Percentiles rank a stretch among this genome's conserved stretches.
These are phyloP conservation scores for Ophiostoma quercus DNA, from an alignment of 2,329 filamentous ascomycete species.

Conservation along the genomic window DNA sequence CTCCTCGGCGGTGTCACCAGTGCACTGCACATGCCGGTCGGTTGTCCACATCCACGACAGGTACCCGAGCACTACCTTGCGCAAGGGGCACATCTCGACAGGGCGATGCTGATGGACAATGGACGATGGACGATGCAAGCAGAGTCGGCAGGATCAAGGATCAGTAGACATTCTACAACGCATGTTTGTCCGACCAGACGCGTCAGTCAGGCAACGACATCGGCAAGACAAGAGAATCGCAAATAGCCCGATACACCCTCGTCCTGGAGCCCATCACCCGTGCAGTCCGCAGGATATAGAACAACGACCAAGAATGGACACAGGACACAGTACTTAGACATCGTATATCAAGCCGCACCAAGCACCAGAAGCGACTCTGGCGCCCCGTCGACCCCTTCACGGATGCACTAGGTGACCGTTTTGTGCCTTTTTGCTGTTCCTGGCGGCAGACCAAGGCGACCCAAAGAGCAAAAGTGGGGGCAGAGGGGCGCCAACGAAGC, in stretches of 20 bases:
- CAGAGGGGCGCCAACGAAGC: conserved; percentile 11
- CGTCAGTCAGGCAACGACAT: background rate
- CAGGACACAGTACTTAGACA: background rate
- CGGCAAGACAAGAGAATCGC: background rate
- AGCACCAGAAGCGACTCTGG: background rate
- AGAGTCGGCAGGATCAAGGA: background rate
- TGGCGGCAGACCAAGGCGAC: conserved; percentile 15
- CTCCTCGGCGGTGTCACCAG: conserved; percentile 19
- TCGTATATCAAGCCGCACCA: background rate
- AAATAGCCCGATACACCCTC: background rate
- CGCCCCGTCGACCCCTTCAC: background rate
- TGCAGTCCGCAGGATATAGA: background rate
- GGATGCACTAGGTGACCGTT: background rate
- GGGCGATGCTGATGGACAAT: background rate
- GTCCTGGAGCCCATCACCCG: background rate
- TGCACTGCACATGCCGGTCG: conserved; percentile 20
- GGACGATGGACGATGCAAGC: background rate
- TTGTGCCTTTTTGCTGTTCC: conserved; percentile 18
- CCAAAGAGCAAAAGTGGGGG: conserved; percentile 1
- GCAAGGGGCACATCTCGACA: conserved; percentile 13
- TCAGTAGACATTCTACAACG: background rate
- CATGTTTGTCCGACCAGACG: background rate
- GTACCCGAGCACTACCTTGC: conserved; percentile 16
- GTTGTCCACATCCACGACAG: conserved; percentile 16
- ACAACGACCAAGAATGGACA: background rate